Evolutionary conservation across 805 yeast genomes (phyloP).

Genomic region (Saturnispora sanitii): DNA sequence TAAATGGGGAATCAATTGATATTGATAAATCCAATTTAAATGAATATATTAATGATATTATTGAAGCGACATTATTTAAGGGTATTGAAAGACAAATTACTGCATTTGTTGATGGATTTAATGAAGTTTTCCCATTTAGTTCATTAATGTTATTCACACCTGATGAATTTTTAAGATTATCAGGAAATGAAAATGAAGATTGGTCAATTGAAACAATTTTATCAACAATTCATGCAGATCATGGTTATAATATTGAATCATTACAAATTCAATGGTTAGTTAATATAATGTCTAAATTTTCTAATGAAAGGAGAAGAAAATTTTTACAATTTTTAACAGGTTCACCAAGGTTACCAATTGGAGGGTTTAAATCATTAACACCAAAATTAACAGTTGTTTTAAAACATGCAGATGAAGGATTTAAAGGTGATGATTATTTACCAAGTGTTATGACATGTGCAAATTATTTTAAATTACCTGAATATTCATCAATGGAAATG

Average conservation of each 20-base stretch:
- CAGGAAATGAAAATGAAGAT: conserved; percentile 78
- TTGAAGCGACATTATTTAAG: conserved; percentile 46
- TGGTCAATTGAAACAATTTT: conserved; percentile 63
- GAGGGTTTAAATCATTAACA: conserved; percentile 75
- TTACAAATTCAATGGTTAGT: conserved; percentile 49
- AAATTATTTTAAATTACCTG: conserved; percentile 82
- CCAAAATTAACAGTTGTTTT: conserved; percentile 86
- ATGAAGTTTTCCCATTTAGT: conserved; percentile 68
- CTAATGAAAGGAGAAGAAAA: conserved; percentile 45
- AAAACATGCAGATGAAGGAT: conserved; percentile 65
- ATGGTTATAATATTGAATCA: conserved; percentile 75
- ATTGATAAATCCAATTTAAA: conserved; percentile 48
- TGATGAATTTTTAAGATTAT: conserved; percentile 56
- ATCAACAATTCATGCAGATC: conserved; percentile 69
- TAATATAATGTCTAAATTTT: conserved; percentile 49
- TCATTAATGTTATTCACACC: conserved; percentile 66
- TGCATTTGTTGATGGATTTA: conserved; percentile 71
- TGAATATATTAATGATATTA: conserved; percentile 44
- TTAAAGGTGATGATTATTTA: conserved; percentile 63
- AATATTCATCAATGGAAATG: conserved; percentile 54
- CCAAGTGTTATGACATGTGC: conserved; percentile 99
- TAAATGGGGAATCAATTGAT: conserved; percentile 41
- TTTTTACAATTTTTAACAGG: conserved; percentile 89
- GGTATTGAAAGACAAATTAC: conserved; percentile 61
- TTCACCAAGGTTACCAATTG: conserved; percentile 85